Evolutionary conservation across 139 green algal genomes (phyloP), one percentile per base, ranked within the genome.

Genomic region (Chlorella vulgaris): DNA sequence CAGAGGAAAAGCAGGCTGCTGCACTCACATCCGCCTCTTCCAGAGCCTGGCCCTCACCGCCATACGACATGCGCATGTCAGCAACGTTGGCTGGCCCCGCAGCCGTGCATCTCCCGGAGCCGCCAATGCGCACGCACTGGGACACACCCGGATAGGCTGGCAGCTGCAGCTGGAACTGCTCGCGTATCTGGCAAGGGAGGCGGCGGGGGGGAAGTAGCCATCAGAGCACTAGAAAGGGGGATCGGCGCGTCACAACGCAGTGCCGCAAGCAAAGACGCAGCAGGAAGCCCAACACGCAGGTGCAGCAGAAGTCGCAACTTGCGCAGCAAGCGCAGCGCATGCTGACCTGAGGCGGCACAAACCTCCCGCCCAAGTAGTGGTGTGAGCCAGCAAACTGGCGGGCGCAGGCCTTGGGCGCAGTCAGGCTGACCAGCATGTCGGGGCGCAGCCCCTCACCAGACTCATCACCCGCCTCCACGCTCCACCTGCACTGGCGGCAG

Each of bases 341-440:
- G 4, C 15, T 15, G 35, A 76, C 77, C 77, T 83, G 74, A 19
- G 74, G 74, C 74, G 74, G 96, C 21, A 99, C 90, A 79, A 99
- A 99, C 39, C 96, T 86, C 26, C 96, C 96, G 2, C 96, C 96
- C 18, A 99, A 81, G 86, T 97, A 99, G 85, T 99, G 96, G 84
- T 93, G 83, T 0, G 53, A n/a, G 26, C 96, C 96, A 74, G 88
- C 51, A 86, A 99, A 99, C 55, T 81, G 40, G 15, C 63, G 67
- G 0, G 95, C 92, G 38, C 84, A 91, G 22, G 89, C 43, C 91
- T 99, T 99, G 43, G 97, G 97, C 7, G 96, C 94, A 0, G 96
- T 99, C 21, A 99, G 90, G 10, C 92, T 98, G 26, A 98, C 88
- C 66, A 99, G 90, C 91, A 98, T 96, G 79, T 95, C 88, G 1